phyloP scores from a whole-genome alignment of 768 basidiomycete species.

The Clavaria fumosa region DNA sequence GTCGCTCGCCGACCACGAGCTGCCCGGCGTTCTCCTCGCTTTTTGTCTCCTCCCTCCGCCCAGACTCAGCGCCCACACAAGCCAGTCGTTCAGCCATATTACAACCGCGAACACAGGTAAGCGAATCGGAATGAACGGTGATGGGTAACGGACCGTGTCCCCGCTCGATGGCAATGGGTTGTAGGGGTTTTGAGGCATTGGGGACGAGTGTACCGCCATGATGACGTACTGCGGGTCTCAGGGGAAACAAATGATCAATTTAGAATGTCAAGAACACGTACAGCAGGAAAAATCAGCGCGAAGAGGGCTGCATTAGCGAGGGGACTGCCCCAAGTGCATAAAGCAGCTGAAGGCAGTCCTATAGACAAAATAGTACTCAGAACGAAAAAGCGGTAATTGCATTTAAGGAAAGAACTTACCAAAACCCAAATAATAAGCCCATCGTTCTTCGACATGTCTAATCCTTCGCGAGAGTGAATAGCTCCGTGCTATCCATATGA shows the following conservation, averaged over 20 bases:
- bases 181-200: constrained; percentile 64
- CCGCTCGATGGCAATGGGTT: constrained; percentile 30
- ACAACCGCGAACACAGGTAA: constrained; percentile 62
- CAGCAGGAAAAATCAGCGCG: constrained; percentile 66
- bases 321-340: constrained; percentile 60
- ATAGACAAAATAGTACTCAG: constrained; percentile 3
- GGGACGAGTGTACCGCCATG: constrained; percentile 66
- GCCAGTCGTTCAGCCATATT: constrained; percentile 56
- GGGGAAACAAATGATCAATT: constrained; percentile 1
- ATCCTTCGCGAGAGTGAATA: constrained; percentile 53
- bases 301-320: constrained; percentile 75
- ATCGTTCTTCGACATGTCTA: constrained; percentile 69
- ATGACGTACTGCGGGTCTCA: constrained; percentile 51
- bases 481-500: constrained; percentile 65
- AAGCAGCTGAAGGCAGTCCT: constrained; percentile 57
- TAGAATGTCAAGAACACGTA: constrained; percentile 22
- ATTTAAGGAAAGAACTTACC: constrained; percentile 31
- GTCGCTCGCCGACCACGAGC: constrained; percentile 27
- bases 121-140: constrained; percentile 67
- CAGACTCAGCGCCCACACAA: constrained; percentile 48
- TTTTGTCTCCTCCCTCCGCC: constrained; percentile 20
- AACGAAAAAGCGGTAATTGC: neutral
- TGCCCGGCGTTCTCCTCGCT: constrained; percentile 6
- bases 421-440: constrained; percentile 81
- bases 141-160: constrained; percentile 43